phyloP scores from a whole-genome alignment of 257 asterid genomes.

The Capsicum rhomboideum region DNA sequence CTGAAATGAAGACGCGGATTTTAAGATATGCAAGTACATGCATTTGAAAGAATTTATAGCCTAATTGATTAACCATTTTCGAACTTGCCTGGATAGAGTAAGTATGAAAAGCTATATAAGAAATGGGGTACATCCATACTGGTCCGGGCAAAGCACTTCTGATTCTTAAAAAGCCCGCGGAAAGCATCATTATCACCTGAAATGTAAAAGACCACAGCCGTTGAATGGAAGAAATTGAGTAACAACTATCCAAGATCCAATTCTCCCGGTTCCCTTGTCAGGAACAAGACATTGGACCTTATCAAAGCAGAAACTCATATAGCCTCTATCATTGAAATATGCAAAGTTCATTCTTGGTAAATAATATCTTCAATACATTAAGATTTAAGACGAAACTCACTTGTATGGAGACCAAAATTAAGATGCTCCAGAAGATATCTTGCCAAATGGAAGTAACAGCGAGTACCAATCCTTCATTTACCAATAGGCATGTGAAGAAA shows the following conservation, averaged over 20 bases:
- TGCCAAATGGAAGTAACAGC: constrained; percentile 58
- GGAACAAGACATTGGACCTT: background rate
- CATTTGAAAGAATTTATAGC: background rate
- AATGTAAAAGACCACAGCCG: background rate
- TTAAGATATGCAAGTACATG: background rate
- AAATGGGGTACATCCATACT: constrained; percentile 90
- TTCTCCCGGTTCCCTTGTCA: background rate
- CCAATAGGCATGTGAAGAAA: constrained; percentile 78
- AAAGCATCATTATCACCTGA: constrained; percentile 86
- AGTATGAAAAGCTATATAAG: constrained; percentile 85
- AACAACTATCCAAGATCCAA: background rate
- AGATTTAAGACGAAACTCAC: constrained; percentile 37
- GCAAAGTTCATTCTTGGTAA: background rate
- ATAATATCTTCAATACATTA: background rate
- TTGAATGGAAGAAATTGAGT: background rate
- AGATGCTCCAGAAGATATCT: constrained; percentile 66
- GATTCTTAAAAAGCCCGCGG: constrained; percentile 92
- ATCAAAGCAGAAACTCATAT: background rate
- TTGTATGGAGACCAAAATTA: constrained; percentile 54
- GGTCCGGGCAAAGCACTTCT: constrained; percentile 70
- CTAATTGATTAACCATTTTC: background rate
- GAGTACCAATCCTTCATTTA: constrained; percentile 81
- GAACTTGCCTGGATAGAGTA: constrained; percentile 82
- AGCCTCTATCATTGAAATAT: background rate
- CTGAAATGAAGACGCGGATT: constrained; percentile 25